A percentile compares a stretch with the other conserved stretches of the same genome.
These are phyloP conservation scores for Podaxis sp. DNA, from an alignment of 768 basidiomycete genomes.

Conservation along the genomic window DNA sequence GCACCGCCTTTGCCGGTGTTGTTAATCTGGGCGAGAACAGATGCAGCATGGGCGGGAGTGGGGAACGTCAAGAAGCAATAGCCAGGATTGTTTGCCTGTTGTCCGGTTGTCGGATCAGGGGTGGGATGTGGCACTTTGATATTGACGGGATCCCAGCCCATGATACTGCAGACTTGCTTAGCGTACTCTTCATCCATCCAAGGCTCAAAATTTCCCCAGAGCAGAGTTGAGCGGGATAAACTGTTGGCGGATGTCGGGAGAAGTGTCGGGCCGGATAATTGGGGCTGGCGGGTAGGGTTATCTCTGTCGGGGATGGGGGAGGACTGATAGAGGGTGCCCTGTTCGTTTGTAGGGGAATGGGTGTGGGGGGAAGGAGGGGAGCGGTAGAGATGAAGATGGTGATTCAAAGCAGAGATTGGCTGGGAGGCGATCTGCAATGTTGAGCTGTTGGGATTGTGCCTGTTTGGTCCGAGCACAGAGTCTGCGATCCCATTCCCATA, in stretches of 20 bases:
- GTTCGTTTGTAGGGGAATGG: slow-evolving; percentile 15
- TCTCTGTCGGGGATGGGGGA: slow-evolving; percentile 29
- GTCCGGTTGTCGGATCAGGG: slow-evolving; percentile 51
- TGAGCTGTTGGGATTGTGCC: slow-evolving; percentile 32
- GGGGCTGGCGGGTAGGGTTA: slow-evolving; percentile 25
- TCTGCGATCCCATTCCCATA: slow-evolving; percentile 12
- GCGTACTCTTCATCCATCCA: slow-evolving; percentile 99
- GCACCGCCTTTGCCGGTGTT: slow-evolving; percentile 34
- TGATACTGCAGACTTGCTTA: slow-evolving; percentile 78
- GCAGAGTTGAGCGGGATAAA: slow-evolving; percentile 59
- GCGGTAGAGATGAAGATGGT: slow-evolving; percentile 32
- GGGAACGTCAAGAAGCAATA: slow-evolving; percentile 89
- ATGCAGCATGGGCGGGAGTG: slow-evolving; percentile 60
- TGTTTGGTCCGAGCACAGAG: slow-evolving; percentile 34
- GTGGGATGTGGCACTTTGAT: slow-evolving; percentile 68
- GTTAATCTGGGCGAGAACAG: slow-evolving; percentile 67
- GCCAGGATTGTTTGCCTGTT: slow-evolving; percentile 78
- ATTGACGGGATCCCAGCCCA: slow-evolving; percentile 80
- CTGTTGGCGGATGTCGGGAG: slow-evolving; percentile 19
- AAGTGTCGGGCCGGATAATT: slow-evolving; percentile 13
- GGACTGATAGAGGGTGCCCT: slow-evolving; percentile 21
- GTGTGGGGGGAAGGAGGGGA: slow-evolving; percentile 24
- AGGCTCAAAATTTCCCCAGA: slow-evolving; percentile 86
- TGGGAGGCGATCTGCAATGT: slow-evolving; percentile 22
- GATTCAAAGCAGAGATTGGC: slow-evolving; percentile 44